A percentile compares a stretch with the other conserved stretches of the same genome.
phyloP scores from a whole-genome alignment of 805 yeast genomes.

The Saccharomycopsis vini region DNA sequence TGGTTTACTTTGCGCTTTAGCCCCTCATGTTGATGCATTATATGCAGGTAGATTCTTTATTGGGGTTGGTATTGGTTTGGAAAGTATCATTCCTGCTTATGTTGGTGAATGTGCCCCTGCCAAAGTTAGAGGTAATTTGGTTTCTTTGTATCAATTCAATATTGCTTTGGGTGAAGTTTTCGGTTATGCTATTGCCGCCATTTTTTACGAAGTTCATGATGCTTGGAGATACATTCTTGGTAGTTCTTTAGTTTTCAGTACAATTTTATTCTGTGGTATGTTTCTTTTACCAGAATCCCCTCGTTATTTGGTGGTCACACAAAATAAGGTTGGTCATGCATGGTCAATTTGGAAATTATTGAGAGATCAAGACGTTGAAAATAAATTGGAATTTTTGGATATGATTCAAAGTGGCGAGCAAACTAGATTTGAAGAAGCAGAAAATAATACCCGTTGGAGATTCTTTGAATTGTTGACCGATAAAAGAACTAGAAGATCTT shows the following conservation, averaged over 20 bases:
- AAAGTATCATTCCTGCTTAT: conserved; percentile 58
- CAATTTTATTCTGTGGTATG: conserved; percentile 59
- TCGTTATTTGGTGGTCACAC: conserved; percentile 59
- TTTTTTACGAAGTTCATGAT: conserved; percentile 44
- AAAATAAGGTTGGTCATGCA: conserved; percentile 30
- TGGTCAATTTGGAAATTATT: conserved; percentile 43
- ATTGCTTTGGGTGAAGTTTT: conserved; percentile 60
- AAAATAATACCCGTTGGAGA: conserved; percentile 27
- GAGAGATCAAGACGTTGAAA: conserved; percentile 33
- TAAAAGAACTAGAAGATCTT: conserved; percentile 54
- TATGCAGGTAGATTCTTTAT: conserved; percentile 51
- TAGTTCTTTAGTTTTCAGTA: conserved; percentile 50
- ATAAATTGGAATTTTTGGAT: conserved; percentile 47
- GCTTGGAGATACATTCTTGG: conserved; percentile 66
- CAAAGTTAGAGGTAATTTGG: conserved; percentile 48
- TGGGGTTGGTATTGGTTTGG: conserved; percentile 60
- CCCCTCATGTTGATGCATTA: conserved; percentile 38
- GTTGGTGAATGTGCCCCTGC: conserved; percentile 55
- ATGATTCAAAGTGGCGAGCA: conserved; percentile 47
- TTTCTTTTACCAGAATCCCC: conserved; percentile 81
- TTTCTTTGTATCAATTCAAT: conserved; percentile 54
- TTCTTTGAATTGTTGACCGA: conserved; percentile 41
- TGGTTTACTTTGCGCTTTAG: conserved; percentile 49
- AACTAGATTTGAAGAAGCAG: conserved; percentile 30
- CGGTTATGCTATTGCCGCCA: conserved; percentile 57